Evolutionary conservation across 1,284 basidiomycete genomes (phyloP), one percentile per base, ranked within the genome.

Genomic region (Kalmanozyma brasiliensis): DNA sequence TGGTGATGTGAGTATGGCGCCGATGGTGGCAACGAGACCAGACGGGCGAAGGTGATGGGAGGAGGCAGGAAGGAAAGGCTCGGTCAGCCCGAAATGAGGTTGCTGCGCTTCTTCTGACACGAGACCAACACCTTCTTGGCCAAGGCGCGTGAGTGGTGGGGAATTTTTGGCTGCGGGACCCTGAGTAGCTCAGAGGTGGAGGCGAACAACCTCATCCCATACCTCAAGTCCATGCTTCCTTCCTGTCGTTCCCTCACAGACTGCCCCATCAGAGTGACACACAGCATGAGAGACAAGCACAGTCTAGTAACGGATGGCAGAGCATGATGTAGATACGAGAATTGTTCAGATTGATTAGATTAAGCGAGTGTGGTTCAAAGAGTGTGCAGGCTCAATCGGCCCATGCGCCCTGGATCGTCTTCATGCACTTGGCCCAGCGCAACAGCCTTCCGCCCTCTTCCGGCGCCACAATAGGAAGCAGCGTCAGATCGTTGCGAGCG

Each of bases 331-430:
- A n/a, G n/a, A n/a, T n/a, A n/a, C n/a, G n/a, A n/a, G n/a, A n/a
- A n/a, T n/a, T n/a, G n/a, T n/a, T n/a, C n/a, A n/a, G n/a, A n/a
- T 19, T 4, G 13, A 33, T 11, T 45, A 19, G 17, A 17, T 14
- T 22, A 32, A 34, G 32, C 41, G 10, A 43, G 42, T 30, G 42
- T 30, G 41, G 20, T 22, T 4, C 19, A n/a, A n/a, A n/a, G 43
- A 30, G 9, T 8, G 30, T n/a, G 9, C 8, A 23, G 11, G 13
- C 17, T 36, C 40, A 67, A 35, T 73, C 61, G 9, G 61, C 57
- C 93, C 94, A 96, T 68, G 88, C 89, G 4, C 91, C 91, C 43
- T 91, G 89, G 46, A 97, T 90, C 70, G 88, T 88, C 62, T 86
- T 85, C 37, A 93, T 87, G 14, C 88, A 87, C 38, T 88, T 85